Conservation (phyloP, 2,329 filamentous ascomycete genomes). For the Diaporthe ampelina region DNA sequence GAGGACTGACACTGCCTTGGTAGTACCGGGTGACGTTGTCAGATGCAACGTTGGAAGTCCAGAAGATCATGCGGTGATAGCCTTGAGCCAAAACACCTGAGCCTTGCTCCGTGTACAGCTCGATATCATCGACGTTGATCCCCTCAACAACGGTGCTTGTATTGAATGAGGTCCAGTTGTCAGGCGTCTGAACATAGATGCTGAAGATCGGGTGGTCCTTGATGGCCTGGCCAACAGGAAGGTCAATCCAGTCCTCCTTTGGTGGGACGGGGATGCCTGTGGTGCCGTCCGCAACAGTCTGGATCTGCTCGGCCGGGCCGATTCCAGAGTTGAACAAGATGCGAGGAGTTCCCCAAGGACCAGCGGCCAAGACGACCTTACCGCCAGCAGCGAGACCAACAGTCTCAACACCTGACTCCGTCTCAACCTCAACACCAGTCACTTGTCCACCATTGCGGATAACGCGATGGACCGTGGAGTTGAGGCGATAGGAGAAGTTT, state of each 20-base stretch:
- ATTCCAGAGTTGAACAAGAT: slow-evolving; percentile 37
- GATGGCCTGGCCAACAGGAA: slow-evolving; percentile 42
- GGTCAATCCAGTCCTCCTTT: slow-evolving; percentile 44
- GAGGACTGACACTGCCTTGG: slow-evolving; percentile 53
- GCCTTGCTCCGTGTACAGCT: slow-evolving; percentile 50
- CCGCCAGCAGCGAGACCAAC: slow-evolving; percentile 39
- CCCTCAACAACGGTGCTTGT: slow-evolving; percentile 9
- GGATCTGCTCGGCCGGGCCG: slow-evolving; percentile 38
- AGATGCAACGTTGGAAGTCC: slow-evolving; percentile 56
- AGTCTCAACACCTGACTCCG: slow-evolving; percentile 3
- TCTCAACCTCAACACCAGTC: slow-evolving; percentile 15
- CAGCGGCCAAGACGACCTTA: slow-evolving; percentile 44
- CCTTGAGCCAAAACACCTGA: slow-evolving; percentile 59
- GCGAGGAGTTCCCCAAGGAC: slow-evolving; percentile 42
- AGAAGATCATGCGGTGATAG: slow-evolving; percentile 61
- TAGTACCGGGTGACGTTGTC: slow-evolving; percentile 48
- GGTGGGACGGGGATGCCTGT: slow-evolving; percentile 39
- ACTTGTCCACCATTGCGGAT: slow-evolving; percentile 40
- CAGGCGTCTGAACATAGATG: slow-evolving; percentile 39
- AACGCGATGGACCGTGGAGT: slow-evolving; percentile 44
- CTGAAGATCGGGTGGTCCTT: slow-evolving; percentile 44
- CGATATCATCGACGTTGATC: slow-evolving; percentile 43
- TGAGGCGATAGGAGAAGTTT: slow-evolving; percentile 44
- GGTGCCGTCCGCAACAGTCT: slow-evolving; percentile 36
- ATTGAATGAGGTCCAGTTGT: slow-evolving; percentile 25